These are phyloP conservation scores for Rubia peregrina DNA, from an alignment of 305 asterid genomes.

Conservation along the genomic window DNA sequence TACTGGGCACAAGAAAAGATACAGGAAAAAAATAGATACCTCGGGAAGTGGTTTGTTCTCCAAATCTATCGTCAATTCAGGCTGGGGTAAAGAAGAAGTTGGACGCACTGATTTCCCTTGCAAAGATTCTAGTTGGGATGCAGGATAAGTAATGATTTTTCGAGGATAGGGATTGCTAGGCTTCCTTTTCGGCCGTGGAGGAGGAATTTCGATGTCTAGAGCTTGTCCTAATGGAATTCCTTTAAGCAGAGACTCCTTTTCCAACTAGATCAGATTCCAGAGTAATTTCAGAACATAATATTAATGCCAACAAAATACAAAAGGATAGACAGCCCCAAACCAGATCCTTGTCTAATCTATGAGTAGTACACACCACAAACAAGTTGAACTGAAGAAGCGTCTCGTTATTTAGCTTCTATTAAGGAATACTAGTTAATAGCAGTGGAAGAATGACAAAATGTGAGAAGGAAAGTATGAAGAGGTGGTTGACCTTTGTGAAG, in stretches of 20 bases:
- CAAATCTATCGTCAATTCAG: constrained; percentile 33
- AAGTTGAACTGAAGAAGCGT: neutral
- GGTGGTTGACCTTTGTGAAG: constrained; percentile 78
- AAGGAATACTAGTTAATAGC: too few relatives aligned
- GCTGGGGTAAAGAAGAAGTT: constrained; percentile 39
- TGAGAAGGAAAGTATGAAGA: constrained; percentile 27
- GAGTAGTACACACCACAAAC: neutral
- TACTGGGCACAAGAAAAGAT: neutral
- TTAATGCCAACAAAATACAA: neutral
- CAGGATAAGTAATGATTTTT: constrained; percentile 44
- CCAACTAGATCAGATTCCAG: constrained; percentile 49
- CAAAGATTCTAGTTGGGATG: constrained; percentile 42
- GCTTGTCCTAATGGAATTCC: constrained; percentile 72
- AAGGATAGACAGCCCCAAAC: neutral
- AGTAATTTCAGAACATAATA: neutral
- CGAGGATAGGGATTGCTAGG: constrained; percentile 96
- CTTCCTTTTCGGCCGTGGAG: constrained; percentile 96
- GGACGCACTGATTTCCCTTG: constrained; percentile 48
- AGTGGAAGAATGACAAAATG: too few relatives aligned
- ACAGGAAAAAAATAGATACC: constrained; percentile 34
- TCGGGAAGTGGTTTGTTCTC: constrained; percentile 54
- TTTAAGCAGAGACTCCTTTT: constrained; percentile 76
- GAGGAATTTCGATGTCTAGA: constrained; percentile 92
- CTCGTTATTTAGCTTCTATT: too few relatives aligned
- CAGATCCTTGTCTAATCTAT: neutral